Conservation (phyloP, 2,329 filamentous ascomycete genomes). For the Aspergillus ustus region DNA sequence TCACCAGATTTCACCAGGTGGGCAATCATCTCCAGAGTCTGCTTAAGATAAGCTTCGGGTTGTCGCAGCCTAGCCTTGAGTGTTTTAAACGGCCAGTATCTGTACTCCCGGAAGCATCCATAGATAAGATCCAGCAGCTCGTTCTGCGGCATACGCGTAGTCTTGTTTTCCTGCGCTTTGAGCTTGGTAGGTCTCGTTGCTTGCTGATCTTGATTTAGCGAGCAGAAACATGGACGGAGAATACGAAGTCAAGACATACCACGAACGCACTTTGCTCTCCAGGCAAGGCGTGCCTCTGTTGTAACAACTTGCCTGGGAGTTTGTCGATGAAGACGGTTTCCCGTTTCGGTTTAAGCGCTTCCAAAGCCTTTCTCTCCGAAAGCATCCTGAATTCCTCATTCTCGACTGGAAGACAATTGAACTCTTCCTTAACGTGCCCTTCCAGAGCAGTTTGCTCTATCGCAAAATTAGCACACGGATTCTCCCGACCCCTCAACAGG, state of each 20-base stretch:
- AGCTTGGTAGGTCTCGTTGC: constrained; percentile 58
- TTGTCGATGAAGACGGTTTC: constrained; percentile 58
- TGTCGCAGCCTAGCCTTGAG: constrained; percentile 78
- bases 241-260: constrained; percentile 35
- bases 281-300: constrained; percentile 60
- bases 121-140: constrained; percentile 86
- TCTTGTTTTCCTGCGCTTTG: constrained; percentile 74
- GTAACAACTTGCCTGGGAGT: constrained; percentile 56
- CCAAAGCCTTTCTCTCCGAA: constrained; percentile 61
- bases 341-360: constrained; percentile 64
- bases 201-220: constrained; percentile 42
- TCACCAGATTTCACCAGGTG: constrained; percentile 79
- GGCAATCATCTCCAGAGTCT: constrained; percentile 81
- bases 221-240: constrained; percentile 1
- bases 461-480: constrained; percentile 14
- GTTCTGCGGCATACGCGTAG: constrained; percentile 85
- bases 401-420: constrained; percentile 73
- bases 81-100: constrained; percentile 92
- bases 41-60: constrained; percentile 90
- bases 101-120: constrained; percentile 79
- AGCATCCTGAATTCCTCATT: constrained; percentile 71
- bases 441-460: constrained; percentile 77
- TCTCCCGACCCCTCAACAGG: not conserved
- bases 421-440: constrained; percentile 75
- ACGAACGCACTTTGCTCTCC: constrained; percentile 48